These are phyloP conservation scores for Isatis tinctoria DNA, from an alignment of 345 rosid species.

Conservation along the genomic window DNA sequence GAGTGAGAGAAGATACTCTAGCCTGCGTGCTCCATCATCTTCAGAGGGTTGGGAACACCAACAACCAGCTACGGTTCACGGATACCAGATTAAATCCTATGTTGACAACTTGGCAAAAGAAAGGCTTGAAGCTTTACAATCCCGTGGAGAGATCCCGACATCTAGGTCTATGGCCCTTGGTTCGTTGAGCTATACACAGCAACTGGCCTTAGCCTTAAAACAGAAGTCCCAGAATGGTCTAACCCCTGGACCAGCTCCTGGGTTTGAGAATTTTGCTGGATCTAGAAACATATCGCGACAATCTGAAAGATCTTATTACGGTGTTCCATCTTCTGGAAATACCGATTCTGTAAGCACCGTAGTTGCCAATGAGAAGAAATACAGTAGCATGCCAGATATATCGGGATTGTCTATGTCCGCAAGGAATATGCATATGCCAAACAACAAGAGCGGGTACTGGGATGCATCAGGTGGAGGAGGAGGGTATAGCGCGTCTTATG, in stretches of 20 bases:
- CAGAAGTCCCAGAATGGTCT: conserved; percentile 62
- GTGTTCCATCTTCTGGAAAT: conserved; percentile 39
- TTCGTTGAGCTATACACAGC: conserved; percentile 51
- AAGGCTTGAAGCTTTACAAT: conserved; percentile 43
- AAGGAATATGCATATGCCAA: conserved; percentile 40
- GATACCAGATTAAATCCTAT: conserved; percentile 63
- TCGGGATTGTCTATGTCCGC: conserved; percentile 64
- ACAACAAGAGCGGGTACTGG: conserved; percentile 52
- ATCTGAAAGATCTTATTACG: conserved; percentile 52
- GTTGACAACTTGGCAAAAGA: conserved; percentile 52
- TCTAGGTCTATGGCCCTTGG: conserved; percentile 47
- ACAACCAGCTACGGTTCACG: conserved; percentile 81
- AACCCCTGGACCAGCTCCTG: conserved; percentile 54
- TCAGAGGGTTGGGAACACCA: conserved; percentile 51
- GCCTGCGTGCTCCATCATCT: conserved; percentile 63
- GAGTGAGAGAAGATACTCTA: conserved; percentile 70
- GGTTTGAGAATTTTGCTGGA: conserved; percentile 49
- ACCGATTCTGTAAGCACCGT: conserved; percentile 33
- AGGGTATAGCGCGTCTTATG: conserved; percentile 44
- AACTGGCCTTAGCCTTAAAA: conserved; percentile 48
- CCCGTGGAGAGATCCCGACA: conserved; percentile 51
- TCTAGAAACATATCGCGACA: conserved; percentile 54
- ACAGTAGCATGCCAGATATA: conserved; percentile 86
- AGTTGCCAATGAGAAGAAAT: conserved; percentile 63
- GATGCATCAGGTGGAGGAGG: conserved; percentile 48